Conservation (phyloP, 805 yeast species). For the Lachancea waltii region DNA sequence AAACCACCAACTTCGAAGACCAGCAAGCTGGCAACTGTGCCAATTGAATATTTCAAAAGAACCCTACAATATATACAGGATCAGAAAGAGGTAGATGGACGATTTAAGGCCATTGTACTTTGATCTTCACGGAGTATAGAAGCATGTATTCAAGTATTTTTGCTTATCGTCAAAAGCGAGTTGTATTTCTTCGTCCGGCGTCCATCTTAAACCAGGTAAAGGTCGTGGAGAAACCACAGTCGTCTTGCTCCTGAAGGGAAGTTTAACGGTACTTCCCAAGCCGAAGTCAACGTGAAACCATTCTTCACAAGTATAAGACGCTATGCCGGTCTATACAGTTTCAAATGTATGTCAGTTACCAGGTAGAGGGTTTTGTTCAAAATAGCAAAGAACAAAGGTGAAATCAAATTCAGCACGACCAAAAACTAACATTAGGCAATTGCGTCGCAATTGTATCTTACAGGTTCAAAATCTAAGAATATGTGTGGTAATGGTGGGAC, state of each 20-base stretch:
- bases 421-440: constrained; percentile 5
- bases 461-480: constrained; percentile 64
- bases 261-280: too few species aligned
- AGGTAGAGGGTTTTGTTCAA: too few species aligned
- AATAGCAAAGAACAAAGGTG: too few species aligned
- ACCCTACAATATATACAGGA: constrained; percentile 63
- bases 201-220: too few species aligned
- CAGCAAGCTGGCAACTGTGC: constrained; percentile 27
- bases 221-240: too few species aligned
- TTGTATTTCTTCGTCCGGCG: too few species aligned
- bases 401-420: too few species aligned
- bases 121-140: neutral
- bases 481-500: constrained; percentile 84
- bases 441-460: neutral
- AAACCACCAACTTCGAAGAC: constrained; percentile 30
- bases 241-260: too few species aligned
- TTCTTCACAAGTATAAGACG: too few species aligned
- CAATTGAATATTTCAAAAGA: constrained; percentile 52
- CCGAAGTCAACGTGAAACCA: too few species aligned
- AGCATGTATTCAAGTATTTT: neutral
- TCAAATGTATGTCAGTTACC: constrained; percentile 31
- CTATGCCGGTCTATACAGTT: constrained; percentile 35
- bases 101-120: constrained; percentile 42
- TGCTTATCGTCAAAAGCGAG: too few species aligned
- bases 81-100: constrained; percentile 63